Conservation (phyloP, 2,329 filamentous ascomycete species). For the Monilinia fructigena region DNA sequence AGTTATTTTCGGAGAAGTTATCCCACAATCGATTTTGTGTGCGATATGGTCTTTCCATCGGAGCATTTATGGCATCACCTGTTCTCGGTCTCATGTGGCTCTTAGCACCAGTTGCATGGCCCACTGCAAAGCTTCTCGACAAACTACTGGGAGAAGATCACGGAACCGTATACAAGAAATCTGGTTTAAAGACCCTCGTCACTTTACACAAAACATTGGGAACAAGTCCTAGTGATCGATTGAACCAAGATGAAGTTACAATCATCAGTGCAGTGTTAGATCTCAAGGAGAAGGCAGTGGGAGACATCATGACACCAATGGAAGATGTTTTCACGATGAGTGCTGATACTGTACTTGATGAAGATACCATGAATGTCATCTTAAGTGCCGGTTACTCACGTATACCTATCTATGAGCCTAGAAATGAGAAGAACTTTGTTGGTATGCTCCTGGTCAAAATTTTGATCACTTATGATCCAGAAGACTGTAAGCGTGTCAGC, state of each 20-base stretch:
- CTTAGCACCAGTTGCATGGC: slow-evolving; percentile 86
- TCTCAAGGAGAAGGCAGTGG: slow-evolving; percentile 92
- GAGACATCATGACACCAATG: slow-evolving; percentile 98
- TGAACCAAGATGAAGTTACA: slow-evolving; percentile 97
- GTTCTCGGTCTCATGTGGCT: slow-evolving; percentile 90
- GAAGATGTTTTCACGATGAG: slow-evolving; percentile 95
- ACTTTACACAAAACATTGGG: slow-evolving; percentile 92
- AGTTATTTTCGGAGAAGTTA: slow-evolving; percentile 98
- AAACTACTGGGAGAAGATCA: slow-evolving; percentile 91
- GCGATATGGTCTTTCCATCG: slow-evolving; percentile 91
- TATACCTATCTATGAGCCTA: slow-evolving; percentile 88
- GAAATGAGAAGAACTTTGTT: slow-evolving; percentile 83
- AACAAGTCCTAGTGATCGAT: slow-evolving; percentile 74
- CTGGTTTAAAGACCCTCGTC: slow-evolving; percentile 91
- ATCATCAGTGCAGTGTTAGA: slow-evolving; percentile 97
- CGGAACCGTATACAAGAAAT: slow-evolving; percentile 97
- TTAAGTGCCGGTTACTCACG: slow-evolving; percentile 91
- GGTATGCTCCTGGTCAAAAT: slow-evolving; percentile 99
- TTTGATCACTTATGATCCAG: slow-evolving; percentile 92
- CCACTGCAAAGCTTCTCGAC: slow-evolving; percentile 92
- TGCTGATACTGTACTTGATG: slow-evolving; percentile 89
- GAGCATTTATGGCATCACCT: slow-evolving; percentile 86
- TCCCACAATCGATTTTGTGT: slow-evolving; percentile 94
- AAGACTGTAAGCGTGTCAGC: slow-evolving; percentile 80
- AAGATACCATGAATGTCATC: slow-evolving; percentile 91